These are phyloP conservation scores for Scutellaria galericulata DNA, from an alignment of 257 asterid genomes.

Conservation along the genomic window DNA sequence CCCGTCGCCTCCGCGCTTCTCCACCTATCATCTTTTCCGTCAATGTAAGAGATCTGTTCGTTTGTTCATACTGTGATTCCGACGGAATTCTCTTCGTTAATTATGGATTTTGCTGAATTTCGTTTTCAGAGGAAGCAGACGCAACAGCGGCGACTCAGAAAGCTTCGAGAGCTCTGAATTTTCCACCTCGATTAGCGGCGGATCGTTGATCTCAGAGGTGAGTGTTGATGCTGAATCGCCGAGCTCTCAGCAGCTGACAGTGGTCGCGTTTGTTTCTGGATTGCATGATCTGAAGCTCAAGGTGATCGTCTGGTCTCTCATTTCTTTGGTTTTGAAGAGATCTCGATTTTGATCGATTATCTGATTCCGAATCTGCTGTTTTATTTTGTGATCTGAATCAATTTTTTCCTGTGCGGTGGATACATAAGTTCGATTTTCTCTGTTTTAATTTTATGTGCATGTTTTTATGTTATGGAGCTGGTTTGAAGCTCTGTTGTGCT, in stretches of 20 bases:
- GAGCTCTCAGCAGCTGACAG: constrained; percentile 40
- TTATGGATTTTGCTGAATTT: not conserved
- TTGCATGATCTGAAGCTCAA: constrained; percentile 45
- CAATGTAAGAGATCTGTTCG: constrained; percentile 41
- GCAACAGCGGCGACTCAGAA: constrained; percentile 40
- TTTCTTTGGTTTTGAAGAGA: constrained; percentile 23
- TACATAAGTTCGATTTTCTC: not conserved
- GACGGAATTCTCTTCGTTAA: constrained; percentile 23
- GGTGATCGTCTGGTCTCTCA: constrained; percentile 37
- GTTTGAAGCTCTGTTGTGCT: not conserved
- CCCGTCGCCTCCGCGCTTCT: constrained; percentile 87
- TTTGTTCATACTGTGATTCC: not conserved
- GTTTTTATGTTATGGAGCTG: too few relatives aligned
- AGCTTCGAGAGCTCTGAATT: constrained; percentile 42
- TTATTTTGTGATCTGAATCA: constrained; percentile 8
- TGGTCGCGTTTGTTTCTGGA: constrained; percentile 40
- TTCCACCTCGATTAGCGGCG: constrained; percentile 33
- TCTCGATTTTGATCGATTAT: not conserved
- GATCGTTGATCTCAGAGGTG: constrained; percentile 37
- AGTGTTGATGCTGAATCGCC: constrained; percentile 41
- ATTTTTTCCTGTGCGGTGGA: not conserved
- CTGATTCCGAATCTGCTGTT: constrained; percentile 9
- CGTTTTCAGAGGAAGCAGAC: constrained; percentile 35
- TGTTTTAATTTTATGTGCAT: not conserved
- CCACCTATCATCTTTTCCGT: constrained; percentile 59